Evolutionary conservation across 2,329 filamentous ascomycete species (phyloP), one percentile per base, ranked within the genome.

Genomic region (Pyricularia sp.): DNA sequence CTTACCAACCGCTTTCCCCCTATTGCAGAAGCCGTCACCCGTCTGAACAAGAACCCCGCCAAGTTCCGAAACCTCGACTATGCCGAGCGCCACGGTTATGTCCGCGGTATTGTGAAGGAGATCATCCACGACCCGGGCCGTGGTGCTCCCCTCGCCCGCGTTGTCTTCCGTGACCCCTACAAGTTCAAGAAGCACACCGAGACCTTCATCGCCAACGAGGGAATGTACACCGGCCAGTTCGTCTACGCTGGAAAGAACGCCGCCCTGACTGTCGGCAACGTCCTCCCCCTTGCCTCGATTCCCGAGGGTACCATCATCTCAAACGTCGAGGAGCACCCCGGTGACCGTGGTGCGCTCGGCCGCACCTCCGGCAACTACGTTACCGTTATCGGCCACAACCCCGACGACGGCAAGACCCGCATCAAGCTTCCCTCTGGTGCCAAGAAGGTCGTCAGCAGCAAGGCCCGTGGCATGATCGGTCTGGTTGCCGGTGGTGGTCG

Each of bases 221-320:
- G 95, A 87, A 97, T 98, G 94, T 99, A 98, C 92, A 97, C 95
- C 76, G 95, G 95, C 82, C 95, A 99, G 85, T 99, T 99, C 89
- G 93, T 99, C 91, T 99, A 99, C 86, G 95, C 94, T 81, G 95
- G 95, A 82, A 99, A 99, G 93, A 95, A 97, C 86, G 95, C 95
- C 79, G 87, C 91, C 75, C 89, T 99, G 80, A 98, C 92, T 79
- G 90, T 99, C 83, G 95, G 95, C 84, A 99, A 99, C 89, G 85
- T 99, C 81, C 92, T 99, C 73, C 95, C 95, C 75, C 90, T 99
- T 77, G 88, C 89, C 81, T 93, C 92, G 80, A 92, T 98, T 82
- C 95, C 95, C 76, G 95, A 99, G 88, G 95, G 95, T 93, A 99
- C 95, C 83, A 94, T 99, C 78, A 89, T 99, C 79, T 93, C 92